Percentiles rank a stretch among this genome's conserved stretches.
These are phyloP conservation scores for Hypoxylon trugodes DNA, from an alignment of 495 filamentous ascomycete species.

Conservation along the genomic window DNA sequence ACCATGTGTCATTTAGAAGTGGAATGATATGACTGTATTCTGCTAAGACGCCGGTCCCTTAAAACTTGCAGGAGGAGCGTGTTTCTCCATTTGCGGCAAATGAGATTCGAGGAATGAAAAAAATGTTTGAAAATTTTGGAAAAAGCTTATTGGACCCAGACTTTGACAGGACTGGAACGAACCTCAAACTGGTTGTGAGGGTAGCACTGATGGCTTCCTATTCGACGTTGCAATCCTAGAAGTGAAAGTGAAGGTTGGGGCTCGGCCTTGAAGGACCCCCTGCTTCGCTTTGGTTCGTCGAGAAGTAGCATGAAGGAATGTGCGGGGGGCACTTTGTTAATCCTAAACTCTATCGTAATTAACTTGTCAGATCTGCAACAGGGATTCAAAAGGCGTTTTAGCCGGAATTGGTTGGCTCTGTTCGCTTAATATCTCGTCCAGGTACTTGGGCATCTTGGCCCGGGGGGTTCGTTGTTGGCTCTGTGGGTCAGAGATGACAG, in stretches of 20 bases:
- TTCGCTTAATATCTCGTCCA: slow-evolving; percentile 39
- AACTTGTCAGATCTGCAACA: slow-evolving; percentile 40
- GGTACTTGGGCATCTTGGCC: slow-evolving; percentile 42
- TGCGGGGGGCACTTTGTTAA: slow-evolving; percentile 39
- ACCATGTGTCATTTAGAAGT: slow-evolving; percentile 2
- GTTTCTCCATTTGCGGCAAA: slow-evolving; percentile 36
- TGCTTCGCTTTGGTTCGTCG: slow-evolving; percentile 14
- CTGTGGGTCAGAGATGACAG: slow-evolving; percentile 30
- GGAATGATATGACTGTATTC: slow-evolving; percentile 16
- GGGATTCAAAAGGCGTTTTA: slow-evolving; percentile 36
- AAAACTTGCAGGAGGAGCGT: slow-evolving; percentile 20
- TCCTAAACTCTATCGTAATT: slow-evolving; percentile 41
- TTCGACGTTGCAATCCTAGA: slow-evolving; percentile 17
- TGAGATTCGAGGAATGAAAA: slow-evolving; percentile 13
- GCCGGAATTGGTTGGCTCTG: slow-evolving; percentile 35
- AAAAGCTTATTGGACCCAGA: slow-evolving; percentile 35
- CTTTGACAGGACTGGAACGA: slow-evolving; percentile 28
- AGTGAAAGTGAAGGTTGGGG: not conserved
- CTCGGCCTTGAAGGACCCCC: not conserved
- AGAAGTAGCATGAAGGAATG: slow-evolving; percentile 22
- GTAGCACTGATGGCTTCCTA: slow-evolving; percentile 31
- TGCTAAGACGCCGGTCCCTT: slow-evolving; percentile 13
- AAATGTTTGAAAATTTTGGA: slow-evolving; percentile 19
- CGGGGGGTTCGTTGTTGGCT: not conserved
- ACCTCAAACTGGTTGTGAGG: slow-evolving; percentile 30